Conservation (phyloP, 225 moss, liverwort and hornwort species). For the Pseudoscleropodium purum region DNA sequence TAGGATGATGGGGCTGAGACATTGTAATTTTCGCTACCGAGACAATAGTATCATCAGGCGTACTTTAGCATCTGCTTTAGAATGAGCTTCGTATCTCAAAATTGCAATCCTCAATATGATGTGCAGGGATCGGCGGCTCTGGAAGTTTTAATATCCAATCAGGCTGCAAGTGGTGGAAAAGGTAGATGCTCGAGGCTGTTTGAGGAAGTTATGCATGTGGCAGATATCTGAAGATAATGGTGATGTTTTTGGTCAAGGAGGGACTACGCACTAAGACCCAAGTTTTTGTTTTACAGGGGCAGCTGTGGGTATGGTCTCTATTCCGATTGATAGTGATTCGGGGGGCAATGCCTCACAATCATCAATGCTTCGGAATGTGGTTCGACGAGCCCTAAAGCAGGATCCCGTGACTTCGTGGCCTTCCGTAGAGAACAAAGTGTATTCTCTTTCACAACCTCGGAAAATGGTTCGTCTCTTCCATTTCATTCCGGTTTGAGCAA, state of each 20-base stretch:
- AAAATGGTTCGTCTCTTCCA: constrained; percentile 44
- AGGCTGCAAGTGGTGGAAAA: constrained; percentile 90
- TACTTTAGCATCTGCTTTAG: not conserved
- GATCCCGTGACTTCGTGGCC: constrained; percentile 56
- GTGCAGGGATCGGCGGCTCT: constrained; percentile 61
- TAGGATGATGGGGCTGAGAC: not conserved
- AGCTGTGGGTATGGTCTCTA: constrained; percentile 75
- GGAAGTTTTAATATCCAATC: constrained; percentile 85
- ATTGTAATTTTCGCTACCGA: not conserved
- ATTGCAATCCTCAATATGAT: not conserved
- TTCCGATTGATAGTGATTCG: constrained; percentile 58
- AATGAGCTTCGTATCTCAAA: not conserved
- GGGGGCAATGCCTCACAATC: constrained; percentile 25
- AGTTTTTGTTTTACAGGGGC: constrained; percentile 39
- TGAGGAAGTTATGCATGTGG: not conserved
- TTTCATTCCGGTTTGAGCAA: not conserved
- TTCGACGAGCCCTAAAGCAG: constrained; percentile 68
- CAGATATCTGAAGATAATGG: not conserved
- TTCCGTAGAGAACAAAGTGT: constrained; percentile 46
- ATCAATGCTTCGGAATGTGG: constrained; percentile 63
- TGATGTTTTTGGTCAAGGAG: not conserved
- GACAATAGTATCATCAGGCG: not conserved
- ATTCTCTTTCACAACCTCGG: constrained; percentile 59
- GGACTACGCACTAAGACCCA: not conserved
- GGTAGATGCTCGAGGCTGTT: constrained; percentile 25